phyloP scores from a whole-genome alignment of 768 basidiomycete genomes.

The Hypsizygus marmoreus region DNA sequence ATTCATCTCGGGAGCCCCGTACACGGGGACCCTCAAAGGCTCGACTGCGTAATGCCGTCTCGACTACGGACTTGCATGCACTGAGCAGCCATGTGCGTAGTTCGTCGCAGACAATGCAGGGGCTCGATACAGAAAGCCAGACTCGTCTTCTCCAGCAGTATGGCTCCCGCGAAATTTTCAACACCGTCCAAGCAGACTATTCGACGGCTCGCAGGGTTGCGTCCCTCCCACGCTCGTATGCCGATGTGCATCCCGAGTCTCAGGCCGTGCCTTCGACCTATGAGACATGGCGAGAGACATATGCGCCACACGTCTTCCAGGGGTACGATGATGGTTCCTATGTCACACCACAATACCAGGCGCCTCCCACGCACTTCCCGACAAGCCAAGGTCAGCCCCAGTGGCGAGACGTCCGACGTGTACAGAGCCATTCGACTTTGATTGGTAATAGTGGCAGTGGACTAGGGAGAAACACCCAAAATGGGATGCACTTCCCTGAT shows the following conservation, averaged over 20 bases:
- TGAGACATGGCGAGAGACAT: conserved; percentile 8
- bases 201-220: conserved; percentile 15
- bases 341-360: conserved; percentile 1
- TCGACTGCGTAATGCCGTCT: conserved; percentile 27
- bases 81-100: conserved; percentile 8
- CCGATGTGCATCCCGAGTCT: conserved; percentile 4
- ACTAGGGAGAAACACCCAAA: conserved; percentile 3
- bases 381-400: conserved; percentile 12
- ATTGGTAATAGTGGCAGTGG: conserved; percentile 12
- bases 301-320: conserved; percentile 7
- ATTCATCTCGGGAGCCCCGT: conserved; percentile 41
- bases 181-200: conserved; percentile 6
- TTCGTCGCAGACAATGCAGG: conserved; percentile 12
- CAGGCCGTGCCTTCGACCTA: conserved; percentile 4
- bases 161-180: conserved; percentile 6
- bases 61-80: conserved; percentile 23
- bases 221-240: conserved; percentile 15
- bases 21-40: conserved; percentile 32
- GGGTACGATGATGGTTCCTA: conserved; percentile 3
- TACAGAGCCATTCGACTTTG: conserved; percentile 27
- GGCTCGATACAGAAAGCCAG: background rate
- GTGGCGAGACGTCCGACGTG: conserved; percentile 21
- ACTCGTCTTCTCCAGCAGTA: conserved; percentile 5
- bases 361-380: conserved; percentile 10
- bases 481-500: no score